phyloP scores from a whole-genome alignment of 257 asterid genomes.

The Paulownia fortunei region DNA sequence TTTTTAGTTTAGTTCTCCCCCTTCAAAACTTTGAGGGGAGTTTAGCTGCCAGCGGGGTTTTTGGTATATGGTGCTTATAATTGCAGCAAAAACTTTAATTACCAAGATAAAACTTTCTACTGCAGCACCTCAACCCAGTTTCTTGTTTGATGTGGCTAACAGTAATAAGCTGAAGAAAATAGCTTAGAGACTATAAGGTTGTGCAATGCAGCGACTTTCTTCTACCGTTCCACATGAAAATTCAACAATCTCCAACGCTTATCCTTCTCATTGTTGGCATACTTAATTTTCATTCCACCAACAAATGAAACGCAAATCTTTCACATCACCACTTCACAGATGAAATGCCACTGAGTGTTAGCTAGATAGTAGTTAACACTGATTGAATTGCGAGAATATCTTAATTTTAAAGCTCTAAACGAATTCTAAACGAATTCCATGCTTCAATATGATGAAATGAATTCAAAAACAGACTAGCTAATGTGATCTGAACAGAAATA shows the following conservation, averaged over 20 bases:
- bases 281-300: neutral
- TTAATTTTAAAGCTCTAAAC: neutral
- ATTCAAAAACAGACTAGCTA: neutral
- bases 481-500: neutral
- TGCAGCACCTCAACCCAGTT: neutral
- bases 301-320: neutral
- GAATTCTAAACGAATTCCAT: neutral
- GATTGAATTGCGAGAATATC: neutral
- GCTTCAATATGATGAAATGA: neutral
- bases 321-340: neutral
- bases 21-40: too few species aligned
- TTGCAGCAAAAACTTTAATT: constrained; percentile 3
- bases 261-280: neutral
- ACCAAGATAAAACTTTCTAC: neutral
- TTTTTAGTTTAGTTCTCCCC: neutral
- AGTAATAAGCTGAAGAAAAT: neutral
- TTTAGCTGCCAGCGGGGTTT: neutral
- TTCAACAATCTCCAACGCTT: neutral
- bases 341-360: neutral
- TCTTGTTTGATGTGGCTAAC: neutral
- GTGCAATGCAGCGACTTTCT: neutral
- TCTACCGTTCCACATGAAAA: neutral
- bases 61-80: neutral
- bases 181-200: neutral
- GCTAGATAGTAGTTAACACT: too few species aligned